Base-by-base conservation (phyloP, 495 filamentous ascomycete genomes). In the Annulohypoxylon bovei region DNA sequence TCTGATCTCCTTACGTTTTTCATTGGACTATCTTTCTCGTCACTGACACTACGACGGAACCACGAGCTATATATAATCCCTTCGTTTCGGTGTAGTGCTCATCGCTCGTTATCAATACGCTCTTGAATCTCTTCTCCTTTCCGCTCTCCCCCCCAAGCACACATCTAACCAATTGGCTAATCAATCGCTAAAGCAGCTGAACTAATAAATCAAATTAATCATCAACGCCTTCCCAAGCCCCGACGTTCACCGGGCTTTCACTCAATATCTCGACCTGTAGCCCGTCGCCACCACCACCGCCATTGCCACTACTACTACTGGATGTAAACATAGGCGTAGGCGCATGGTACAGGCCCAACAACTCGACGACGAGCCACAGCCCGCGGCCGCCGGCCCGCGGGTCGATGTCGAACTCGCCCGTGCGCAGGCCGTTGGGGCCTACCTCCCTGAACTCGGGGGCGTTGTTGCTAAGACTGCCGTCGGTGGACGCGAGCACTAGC, bases 331-430 rank as follows among this genome's bases (percentile, higher is more conserved):
- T n/a, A 66, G 37, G 33, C 57, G 44, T 33, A 83, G 28, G 42
- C 11, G 25, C 20, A 14, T 22, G 46, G 5, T 64, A 58, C 28
- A 56, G 33, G 4, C 88, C 91, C 52, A 91, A 82, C 63, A 92
- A 84, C 77, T 97, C 93, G 63, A 97, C 80, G 12, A 97, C 91
- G 62, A 97, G 78, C 90, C 91, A 93, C 16, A 94, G 76, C 18
- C 88, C 87, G n/a, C 83, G 76, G 20, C 88, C 87, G n/a, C 83
- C 83, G 11, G 66, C 67, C 20, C 74, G 72, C 0, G 91, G 91
- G 11, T 84, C 83, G 30, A 97, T 72, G 82, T 93, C 89, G 58
- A 94, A 83, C 66, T 94, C 91, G 11, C 84, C 81, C 0, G 89
- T 90, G 8, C 92, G 84, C 30, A 97, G 80, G 0, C 91, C 93